These are phyloP conservation scores for Malus fusca DNA, from an alignment of 306 rosid genomes.

Conservation along the genomic window DNA sequence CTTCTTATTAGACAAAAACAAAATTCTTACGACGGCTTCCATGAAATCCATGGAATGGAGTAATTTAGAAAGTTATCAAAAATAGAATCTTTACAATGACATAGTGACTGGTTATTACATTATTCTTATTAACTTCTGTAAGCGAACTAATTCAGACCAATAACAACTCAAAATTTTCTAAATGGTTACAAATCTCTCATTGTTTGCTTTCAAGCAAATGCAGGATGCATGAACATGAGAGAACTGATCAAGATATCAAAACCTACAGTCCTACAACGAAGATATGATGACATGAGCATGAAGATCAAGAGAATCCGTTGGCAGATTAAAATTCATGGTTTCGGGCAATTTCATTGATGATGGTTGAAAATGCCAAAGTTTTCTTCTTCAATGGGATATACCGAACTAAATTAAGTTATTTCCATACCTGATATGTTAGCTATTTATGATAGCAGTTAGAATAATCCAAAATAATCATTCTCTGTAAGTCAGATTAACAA, in stretches of 20 bases:
- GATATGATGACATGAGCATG: conserved; percentile 44
- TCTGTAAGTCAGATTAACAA: background rate
- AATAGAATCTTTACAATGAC: background rate
- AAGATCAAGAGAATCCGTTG: conserved; percentile 51
- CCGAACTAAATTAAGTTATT: conserved; percentile 40
- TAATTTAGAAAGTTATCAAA: background rate
- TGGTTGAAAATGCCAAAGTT: conserved; percentile 70
- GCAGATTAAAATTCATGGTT: conserved; percentile 60
- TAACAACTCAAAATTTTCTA: background rate
- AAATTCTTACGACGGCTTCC: background rate
- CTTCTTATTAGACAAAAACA: background rate
- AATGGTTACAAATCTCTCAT: conserved; percentile 5
- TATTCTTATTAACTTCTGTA: background rate
- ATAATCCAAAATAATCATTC: background rate
- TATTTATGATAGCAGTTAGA: background rate
- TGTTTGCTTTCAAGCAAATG: conserved; percentile 18
- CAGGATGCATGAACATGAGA: conserved; percentile 38
- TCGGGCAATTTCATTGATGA: conserved; percentile 55
- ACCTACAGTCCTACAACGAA: conserved; percentile 35
- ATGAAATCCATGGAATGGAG: background rate
- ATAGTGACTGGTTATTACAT: background rate
- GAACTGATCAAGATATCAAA: conserved; percentile 43
- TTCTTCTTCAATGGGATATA: conserved; percentile 45
- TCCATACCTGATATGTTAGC: background rate
- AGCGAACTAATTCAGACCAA: background rate